Evolutionary conservation across 192 early-diverging fungal genomes (phyloP).

Genomic region (Backusella psychrophila): DNA sequence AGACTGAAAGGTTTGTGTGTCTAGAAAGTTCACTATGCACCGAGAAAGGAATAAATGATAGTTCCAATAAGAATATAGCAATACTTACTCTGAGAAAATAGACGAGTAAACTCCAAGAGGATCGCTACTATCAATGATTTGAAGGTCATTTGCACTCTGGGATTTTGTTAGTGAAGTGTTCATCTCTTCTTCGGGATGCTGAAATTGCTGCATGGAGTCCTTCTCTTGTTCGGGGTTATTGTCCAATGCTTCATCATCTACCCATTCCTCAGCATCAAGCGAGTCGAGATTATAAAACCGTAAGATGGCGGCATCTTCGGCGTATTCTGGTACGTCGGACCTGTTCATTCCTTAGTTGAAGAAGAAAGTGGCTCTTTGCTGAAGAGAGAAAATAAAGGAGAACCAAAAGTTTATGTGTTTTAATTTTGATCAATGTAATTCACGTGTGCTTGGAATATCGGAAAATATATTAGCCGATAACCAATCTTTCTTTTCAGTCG

Average conservation of each 20-base stretch:
- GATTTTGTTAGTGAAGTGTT: conserved; percentile 20
- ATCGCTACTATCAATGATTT: conserved; percentile 42
- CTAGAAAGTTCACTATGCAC: conserved; percentile 18
- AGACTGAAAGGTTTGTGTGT: conserved; percentile 15
- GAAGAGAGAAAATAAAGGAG: background rate
- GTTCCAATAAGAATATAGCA: background rate
- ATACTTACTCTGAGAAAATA: conserved; percentile 25
- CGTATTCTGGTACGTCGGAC: conserved; percentile 24
- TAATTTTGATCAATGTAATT: too few species aligned
- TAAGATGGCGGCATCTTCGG: conserved; percentile 43
- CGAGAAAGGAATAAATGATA: background rate
- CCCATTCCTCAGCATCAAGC: conserved; percentile 47
- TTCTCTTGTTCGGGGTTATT: conserved; percentile 19
- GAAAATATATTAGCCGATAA: too few species aligned
- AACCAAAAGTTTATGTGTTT: background rate
- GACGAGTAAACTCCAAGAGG: conserved; percentile 45
- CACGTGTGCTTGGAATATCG: too few species aligned
- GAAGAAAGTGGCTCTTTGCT: too few species aligned
- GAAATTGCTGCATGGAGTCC: conserved; percentile 32
- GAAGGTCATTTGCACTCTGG: conserved; percentile 30
- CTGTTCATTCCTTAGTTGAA: conserved; percentile 1
- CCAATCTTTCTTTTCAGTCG: too few species aligned
- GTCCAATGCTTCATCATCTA: conserved; percentile 38
- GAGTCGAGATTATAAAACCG: conserved; percentile 53
- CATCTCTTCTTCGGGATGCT: conserved; percentile 11